These are phyloP conservation scores for Talaromyces sp. DNA, from an alignment of 2,329 filamentous ascomycete species.

Conservation along the genomic window DNA sequence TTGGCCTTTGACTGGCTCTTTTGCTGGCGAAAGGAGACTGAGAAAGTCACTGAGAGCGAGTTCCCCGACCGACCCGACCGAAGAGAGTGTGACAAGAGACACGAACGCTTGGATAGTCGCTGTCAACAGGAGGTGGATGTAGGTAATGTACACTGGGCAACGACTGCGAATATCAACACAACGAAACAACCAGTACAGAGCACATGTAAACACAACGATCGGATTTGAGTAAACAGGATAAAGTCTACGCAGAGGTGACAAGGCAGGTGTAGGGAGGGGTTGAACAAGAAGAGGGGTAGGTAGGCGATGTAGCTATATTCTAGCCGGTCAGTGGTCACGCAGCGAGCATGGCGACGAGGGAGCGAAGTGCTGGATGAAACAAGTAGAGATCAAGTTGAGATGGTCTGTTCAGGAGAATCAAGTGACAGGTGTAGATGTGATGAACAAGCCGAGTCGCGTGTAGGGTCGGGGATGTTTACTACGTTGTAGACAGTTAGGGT, in stretches of 20 bases:
- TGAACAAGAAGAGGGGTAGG: conserved; percentile 4
- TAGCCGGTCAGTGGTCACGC: not conserved
- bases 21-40: not conserved
- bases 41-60: not conserved
- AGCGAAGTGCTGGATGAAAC: not conserved
- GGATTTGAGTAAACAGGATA: not conserved
- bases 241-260: not conserved
- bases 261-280: not conserved
- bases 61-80: not conserved
- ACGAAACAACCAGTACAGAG: not conserved
- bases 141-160: not conserved
- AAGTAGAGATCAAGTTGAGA: not conserved
- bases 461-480: not conserved
- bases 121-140: not conserved
- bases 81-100: not conserved
- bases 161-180: not conserved
- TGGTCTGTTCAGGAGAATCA: not conserved
- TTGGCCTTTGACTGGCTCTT: conserved; percentile 7
- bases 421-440: not conserved
- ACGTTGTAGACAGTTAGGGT: too few species aligned
- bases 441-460: not conserved
- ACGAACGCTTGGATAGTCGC: not conserved
- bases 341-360: not conserved
- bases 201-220: not conserved
- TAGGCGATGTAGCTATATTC: conserved; percentile 7